Base-by-base conservation (phyloP, 352 stramenopile genomes). In the Phytophthora cactorum region DNA sequence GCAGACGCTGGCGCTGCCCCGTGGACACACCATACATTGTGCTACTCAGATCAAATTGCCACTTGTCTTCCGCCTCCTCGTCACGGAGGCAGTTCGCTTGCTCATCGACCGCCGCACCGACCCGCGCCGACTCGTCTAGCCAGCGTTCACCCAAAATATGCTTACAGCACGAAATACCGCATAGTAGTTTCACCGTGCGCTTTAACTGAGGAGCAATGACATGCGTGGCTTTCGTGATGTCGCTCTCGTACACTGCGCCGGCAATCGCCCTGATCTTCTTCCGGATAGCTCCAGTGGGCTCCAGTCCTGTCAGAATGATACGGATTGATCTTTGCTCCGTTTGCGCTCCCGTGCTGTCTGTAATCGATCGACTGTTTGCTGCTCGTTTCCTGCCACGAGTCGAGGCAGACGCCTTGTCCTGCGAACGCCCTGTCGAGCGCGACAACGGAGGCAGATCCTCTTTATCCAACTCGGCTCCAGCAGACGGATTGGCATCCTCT, bases 151-250 rank as follows among this genome's bases (percentile, higher is more conserved):
- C 77, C 22, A 87, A 27, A 57, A 89, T 81, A 61, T 89, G 80
- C 5, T 22, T 49, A 39, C 80, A 89, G 54, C 74, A 84, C 9
- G 80, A 84, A 17, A 89, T 83, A 4, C 80, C 78, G 27, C 80
- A 87, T 43, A 89, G 57, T 28, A 89, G 54, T 65, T 89, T 89
- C 34, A 89, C 78, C 5, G 80, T 89, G 17, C 80, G 75, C 63
- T 89, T 89, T 2, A 89, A 51, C 14, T 82, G 54, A 32, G 74
- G 78, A 52, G 70, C 80, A 53, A 89, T 69, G 29, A 89, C 52
- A 70, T 89, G 80, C 7, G 76, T 89, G 5, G 74, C 80, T 8
- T 70, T 74, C 15, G 78, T 65, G 38, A 89, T 67, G 29, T 75
- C 66, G 32, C 68, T 66, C 62, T 89, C 78, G 41, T 84, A 86